Conservation (phyloP, 306 rosid species). For the Cucumis hystrix region DNA sequence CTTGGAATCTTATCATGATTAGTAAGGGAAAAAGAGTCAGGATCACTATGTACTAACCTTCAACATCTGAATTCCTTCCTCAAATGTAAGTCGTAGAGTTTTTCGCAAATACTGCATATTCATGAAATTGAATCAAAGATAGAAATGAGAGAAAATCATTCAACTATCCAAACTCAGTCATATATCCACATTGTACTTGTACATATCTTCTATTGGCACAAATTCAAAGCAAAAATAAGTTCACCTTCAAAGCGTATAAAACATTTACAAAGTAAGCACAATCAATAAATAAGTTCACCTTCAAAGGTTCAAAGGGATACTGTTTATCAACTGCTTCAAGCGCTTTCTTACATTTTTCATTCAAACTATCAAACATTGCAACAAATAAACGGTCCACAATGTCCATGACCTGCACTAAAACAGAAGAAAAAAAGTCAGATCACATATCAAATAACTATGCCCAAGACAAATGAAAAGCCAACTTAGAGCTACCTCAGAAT, state of each 20-base stretch:
- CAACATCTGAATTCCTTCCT: slow-evolving; percentile 91
- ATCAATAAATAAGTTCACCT: slow-evolving; percentile 27
- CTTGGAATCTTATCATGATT: not conserved
- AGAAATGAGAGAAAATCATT: not conserved
- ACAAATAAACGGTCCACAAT: slow-evolving; percentile 63
- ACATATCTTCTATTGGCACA: not conserved
- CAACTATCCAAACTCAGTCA: not conserved
- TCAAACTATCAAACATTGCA: slow-evolving; percentile 58
- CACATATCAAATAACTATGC: slow-evolving; percentile 1
- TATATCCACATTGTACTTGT: not conserved
- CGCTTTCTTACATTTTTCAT: slow-evolving; percentile 45
- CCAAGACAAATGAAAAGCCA: not conserved
- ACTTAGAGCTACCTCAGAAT: slow-evolving; percentile 54
- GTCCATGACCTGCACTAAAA: slow-evolving; percentile 66
- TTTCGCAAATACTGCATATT: slow-evolving; percentile 65
- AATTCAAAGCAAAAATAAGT: not conserved
- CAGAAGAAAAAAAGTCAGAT: not conserved
- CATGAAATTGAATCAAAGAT: not conserved
- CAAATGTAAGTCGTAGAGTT: slow-evolving; percentile 70
- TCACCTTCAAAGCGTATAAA: not conserved
- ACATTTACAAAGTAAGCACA: not conserved
- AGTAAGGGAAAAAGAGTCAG: not conserved
- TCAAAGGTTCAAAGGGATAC: slow-evolving; percentile 85
- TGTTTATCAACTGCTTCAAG: slow-evolving; percentile 68
- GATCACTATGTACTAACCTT: slow-evolving; percentile 27